Conservation (phyloP, 2,329 filamentous ascomycete species). For the Fusarium transvaalense region DNA sequence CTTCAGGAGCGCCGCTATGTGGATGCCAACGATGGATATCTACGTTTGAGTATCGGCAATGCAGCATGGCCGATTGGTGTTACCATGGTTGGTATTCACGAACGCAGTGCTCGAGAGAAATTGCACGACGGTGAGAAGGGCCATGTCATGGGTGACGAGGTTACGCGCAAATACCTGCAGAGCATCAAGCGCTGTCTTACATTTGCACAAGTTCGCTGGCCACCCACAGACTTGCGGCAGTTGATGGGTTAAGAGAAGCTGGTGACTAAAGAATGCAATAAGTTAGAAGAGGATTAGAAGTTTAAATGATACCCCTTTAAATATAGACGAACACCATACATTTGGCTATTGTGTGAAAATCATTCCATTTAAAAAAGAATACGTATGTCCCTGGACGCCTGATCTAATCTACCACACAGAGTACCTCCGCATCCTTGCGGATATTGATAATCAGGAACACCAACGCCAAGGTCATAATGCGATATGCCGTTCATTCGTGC, state of each 20-base stretch:
- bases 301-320: conserved; percentile 43
- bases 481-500: conserved; percentile 29
- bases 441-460: conserved; percentile 43
- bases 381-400: conserved; percentile 32
- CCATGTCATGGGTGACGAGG: conserved; percentile 97
- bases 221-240: conserved; percentile 90
- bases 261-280: neutral
- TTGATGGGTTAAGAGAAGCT: conserved; percentile 77
- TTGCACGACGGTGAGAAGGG: conserved; percentile 88
- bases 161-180: conserved; percentile 94
- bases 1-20: conserved; percentile 94
- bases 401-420: conserved; percentile 34
- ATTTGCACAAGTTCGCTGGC: conserved; percentile 97
- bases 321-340: conserved; percentile 3
- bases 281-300: conserved; percentile 1
- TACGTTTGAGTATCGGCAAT: conserved; percentile 93
- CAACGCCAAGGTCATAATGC: conserved; percentile 43
- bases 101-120: conserved; percentile 94
- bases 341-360: neutral
- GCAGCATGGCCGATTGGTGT: conserved; percentile 99
- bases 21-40: conserved; percentile 94
- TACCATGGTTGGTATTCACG: conserved; percentile 99
- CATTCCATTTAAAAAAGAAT: conserved; percentile 21
- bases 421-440: conserved; percentile 31
- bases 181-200: conserved; percentile 97